Conservation (phyloP, 257 asterid species). For the Anisodus tanguticus region DNA sequence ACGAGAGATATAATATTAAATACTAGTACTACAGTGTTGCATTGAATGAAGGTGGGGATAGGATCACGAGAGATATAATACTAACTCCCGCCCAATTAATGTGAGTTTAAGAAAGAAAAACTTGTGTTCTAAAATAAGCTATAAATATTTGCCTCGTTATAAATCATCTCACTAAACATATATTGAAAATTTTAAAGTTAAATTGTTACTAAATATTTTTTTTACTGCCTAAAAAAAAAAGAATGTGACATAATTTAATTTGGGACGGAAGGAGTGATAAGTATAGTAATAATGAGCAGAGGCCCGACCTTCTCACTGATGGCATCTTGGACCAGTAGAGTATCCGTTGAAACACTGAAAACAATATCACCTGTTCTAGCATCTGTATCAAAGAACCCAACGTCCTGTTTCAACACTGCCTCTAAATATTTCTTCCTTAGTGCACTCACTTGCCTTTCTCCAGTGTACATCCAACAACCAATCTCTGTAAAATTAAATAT, state of each 20-base stretch:
- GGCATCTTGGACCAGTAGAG: conserved; percentile 99
- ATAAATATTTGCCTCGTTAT: too few species aligned
- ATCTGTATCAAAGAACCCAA: conserved; percentile 98
- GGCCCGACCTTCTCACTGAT: conserved; percentile 83
- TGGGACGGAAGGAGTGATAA: too few species aligned
- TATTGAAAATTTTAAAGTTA: too few species aligned
- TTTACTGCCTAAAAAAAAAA: too few species aligned
- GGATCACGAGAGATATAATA: background rate
- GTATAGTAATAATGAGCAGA: background rate
- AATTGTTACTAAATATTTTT: too few species aligned
- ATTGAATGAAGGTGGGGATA: background rate
- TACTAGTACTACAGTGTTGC: background rate
- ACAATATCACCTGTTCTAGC: conserved; percentile 98
- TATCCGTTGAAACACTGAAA: conserved; percentile 94
- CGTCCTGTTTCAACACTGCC: conserved; percentile 94
- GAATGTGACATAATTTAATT: too few species aligned
- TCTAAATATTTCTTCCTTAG: conserved; percentile 90
- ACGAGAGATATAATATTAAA: conserved; percentile 23
- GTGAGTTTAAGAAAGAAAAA: too few species aligned
- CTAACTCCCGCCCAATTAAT: background rate
- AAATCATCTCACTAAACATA: too few species aligned
- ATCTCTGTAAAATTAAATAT: conserved; percentile 56
- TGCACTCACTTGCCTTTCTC: conserved; percentile 92
- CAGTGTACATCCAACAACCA: conserved; percentile 97
- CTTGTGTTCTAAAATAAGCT: too few species aligned